A percentile compares a stretch with the other conserved stretches of the same genome.
Conservation (phyloP, 1,284 basidiomycete genomes). For the Heterobasidion annosum region DNA sequence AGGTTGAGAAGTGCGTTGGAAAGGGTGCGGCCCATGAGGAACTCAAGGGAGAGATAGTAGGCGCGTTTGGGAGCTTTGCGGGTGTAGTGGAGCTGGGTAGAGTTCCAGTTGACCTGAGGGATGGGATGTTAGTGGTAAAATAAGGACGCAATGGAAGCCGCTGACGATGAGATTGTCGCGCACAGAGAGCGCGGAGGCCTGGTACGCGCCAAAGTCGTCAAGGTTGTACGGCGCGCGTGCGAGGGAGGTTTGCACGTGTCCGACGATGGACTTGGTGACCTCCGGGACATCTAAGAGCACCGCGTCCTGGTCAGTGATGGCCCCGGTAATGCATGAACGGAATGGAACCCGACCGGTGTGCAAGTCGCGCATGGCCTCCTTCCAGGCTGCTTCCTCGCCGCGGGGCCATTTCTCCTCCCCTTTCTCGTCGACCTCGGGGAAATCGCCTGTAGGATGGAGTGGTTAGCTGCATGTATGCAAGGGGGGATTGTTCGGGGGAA, state of each 20-base stretch:
- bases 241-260: constrained; percentile 81
- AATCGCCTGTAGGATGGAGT: constrained; percentile 43
- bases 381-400: constrained; percentile 79
- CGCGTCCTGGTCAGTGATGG: background rate
- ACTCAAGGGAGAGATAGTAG: constrained; percentile 88
- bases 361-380: constrained; percentile 49
- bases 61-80: constrained; percentile 72
- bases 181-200: constrained; percentile 73
- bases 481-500: background rate
- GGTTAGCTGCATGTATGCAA: constrained; percentile 2
- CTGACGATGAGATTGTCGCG: constrained; percentile 76
- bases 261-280: constrained; percentile 77
- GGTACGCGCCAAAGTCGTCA: constrained; percentile 75
- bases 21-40: constrained; percentile 82
- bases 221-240: constrained; percentile 85
- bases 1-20: constrained; percentile 78
- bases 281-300: constrained; percentile 39
- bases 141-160: constrained; percentile 13
- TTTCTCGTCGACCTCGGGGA: constrained; percentile 62
- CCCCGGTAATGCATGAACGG: background rate
- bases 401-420: constrained; percentile 81
- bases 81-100: constrained; percentile 63
- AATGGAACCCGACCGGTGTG: constrained; percentile 38
- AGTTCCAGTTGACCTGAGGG: constrained; percentile 70
- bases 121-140: background rate